phyloP scores from a whole-genome alignment of 306 rosid species.

The Carpinus viminea region DNA sequence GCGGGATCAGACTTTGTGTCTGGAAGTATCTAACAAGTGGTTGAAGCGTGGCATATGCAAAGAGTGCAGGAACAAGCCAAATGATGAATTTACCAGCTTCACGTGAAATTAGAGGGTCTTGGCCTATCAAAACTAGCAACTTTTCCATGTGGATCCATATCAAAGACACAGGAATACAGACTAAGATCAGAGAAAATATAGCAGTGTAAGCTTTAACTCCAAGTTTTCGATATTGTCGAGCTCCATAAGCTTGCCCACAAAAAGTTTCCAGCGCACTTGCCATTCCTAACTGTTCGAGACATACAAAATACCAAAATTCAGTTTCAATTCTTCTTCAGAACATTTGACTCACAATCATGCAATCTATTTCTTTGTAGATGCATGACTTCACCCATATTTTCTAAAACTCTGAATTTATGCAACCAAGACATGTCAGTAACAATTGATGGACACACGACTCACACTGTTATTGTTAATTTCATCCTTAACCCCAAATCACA shows the following conservation, averaged over 20 bases:
- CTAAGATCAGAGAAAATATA: slow-evolving; percentile 56
- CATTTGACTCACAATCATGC: not conserved
- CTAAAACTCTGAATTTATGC: not conserved
- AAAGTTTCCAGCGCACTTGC: slow-evolving; percentile 61
- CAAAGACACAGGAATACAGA: slow-evolving; percentile 58
- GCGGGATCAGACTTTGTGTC: slow-evolving; percentile 62
- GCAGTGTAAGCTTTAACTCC: slow-evolving; percentile 58
- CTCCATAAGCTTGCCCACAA: slow-evolving; percentile 66
- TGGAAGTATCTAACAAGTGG: slow-evolving; percentile 65
- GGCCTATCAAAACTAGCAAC: slow-evolving; percentile 59
- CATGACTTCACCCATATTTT: not conserved
- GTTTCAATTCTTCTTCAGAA: not conserved
- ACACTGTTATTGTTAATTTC: not conserved
- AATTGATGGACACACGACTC: not conserved
- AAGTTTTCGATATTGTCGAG: slow-evolving; percentile 44
- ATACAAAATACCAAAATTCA: slow-evolving; percentile 1
- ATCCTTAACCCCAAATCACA: not conserved
- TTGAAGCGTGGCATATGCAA: slow-evolving; percentile 64
- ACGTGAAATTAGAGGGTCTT: slow-evolving; percentile 70
- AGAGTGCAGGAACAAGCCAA: slow-evolving; percentile 74
- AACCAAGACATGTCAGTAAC: not conserved
- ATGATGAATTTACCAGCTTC: slow-evolving; percentile 62
- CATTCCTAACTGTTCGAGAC: slow-evolving; percentile 47
- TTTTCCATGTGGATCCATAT: slow-evolving; percentile 62
- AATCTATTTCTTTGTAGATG: not conserved